Conservation (phyloP, 495 filamentous ascomycete genomes). For the Margaritispora aquatica region DNA sequence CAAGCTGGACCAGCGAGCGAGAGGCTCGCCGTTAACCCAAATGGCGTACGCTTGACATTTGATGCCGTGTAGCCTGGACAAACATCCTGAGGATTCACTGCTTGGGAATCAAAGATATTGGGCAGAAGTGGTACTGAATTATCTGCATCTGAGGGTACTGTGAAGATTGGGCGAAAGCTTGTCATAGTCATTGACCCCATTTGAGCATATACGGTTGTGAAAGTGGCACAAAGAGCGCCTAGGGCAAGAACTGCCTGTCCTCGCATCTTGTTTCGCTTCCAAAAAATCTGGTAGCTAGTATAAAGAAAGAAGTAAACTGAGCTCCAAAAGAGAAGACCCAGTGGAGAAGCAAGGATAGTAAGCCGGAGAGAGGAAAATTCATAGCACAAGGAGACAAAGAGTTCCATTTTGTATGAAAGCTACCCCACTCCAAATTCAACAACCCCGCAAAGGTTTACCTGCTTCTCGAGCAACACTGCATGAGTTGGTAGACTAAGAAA, state of each 20-base stretch:
- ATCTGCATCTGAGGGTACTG: conserved; percentile 51
- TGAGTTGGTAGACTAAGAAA: not conserved
- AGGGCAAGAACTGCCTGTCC: conserved; percentile 1
- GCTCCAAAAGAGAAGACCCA: not conserved
- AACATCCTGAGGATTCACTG: conserved; percentile 61
- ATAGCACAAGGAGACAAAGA: not conserved
- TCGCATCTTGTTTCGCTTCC: not conserved
- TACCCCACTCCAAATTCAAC: not conserved
- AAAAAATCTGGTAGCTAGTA: not conserved
- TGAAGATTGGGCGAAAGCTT: conserved; percentile 33
- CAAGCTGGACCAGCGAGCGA: conserved; percentile 60
- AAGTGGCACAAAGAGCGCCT: not conserved
- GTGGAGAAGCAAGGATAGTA: too few species aligned
- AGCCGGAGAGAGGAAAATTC: not conserved
- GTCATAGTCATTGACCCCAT: conserved; percentile 6
- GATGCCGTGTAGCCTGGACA: conserved; percentile 72
- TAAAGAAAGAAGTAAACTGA: not conserved
- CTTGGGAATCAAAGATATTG: conserved; percentile 66
- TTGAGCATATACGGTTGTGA: conserved; percentile 2
- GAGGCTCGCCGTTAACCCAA: conserved; percentile 55
- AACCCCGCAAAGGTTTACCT: not conserved
- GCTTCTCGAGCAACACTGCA: not conserved
- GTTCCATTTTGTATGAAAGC: not conserved
- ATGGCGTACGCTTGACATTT: conserved; percentile 45
- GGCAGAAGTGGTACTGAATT: conserved; percentile 55